Evolutionary conservation across 768 basidiomycete genomes (phyloP), one percentile per base, ranked within the genome.

Genomic region (Neoboletus magnificus): DNA sequence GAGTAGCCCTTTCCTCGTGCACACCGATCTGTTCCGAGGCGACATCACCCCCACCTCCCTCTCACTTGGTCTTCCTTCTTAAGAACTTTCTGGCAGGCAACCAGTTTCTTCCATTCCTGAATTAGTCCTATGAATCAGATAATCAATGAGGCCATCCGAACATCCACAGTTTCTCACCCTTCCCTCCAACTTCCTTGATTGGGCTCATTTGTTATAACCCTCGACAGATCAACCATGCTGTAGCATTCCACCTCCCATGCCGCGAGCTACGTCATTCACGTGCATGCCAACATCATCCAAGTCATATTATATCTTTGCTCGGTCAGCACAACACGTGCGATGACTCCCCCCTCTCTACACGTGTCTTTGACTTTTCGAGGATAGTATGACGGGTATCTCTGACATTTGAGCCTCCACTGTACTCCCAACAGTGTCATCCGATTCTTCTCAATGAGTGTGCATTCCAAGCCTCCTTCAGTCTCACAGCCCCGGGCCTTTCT

Each of bases 291-390:
- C 39, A 16, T 35, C 2, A 18, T 20, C 12, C n/a, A 40, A 39
- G 37, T 39, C 13, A 12, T 3, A 50, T 32, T 12, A 25, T 20
- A 20, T 47, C 36, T 9, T 16, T 27, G 41, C 12, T 27, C 45
- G 25, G 23, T 48, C 44, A 48, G 25, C 23, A 52, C 32, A 27
- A 36, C 35, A 36, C 51, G 35, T 49, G 44, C 27, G 27, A 27
- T 20, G 7, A n/a, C n/a, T 22, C n/a, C 11, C 30, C 5, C 37
- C 22, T 37, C 15, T 7, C 5, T 2, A 3, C 46, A 57, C 54
- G 54, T 59, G 54, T 51, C 44, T 59, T 51, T 56, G 53, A 48
- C 57, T 53, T 48, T 40, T n/a, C 35, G 25, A 35, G 20, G 27
- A 22, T 23, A 41, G 45, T 55, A 33, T 42, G 20, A 10, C 22